A percentile compares a stretch with the other conserved stretches of the same genome.
Conservation (phyloP, 2,329 filamentous ascomycete genomes). For the Sarocladiaceae sp. region DNA sequence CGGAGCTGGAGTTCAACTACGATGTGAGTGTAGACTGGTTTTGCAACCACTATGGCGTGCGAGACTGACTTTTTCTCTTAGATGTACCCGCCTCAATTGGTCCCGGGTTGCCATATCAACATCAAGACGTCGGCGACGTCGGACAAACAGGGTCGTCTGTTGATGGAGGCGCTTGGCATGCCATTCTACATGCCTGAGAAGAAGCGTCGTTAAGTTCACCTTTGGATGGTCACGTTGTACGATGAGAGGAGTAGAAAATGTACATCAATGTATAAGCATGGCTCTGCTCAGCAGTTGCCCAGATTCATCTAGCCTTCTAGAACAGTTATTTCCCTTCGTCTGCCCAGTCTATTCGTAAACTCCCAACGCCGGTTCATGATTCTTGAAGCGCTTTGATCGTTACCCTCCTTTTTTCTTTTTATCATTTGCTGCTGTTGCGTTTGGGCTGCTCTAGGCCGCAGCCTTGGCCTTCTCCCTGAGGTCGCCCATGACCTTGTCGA, state of each 20-base stretch:
- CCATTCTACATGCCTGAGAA: conserved; percentile 59
- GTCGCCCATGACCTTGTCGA: conserved; percentile 66
- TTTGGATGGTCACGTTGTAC: conserved; percentile 8
- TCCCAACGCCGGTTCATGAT: conserved; percentile 7
- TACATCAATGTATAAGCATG: conserved; percentile 15
- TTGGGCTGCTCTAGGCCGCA: too few relatives aligned
- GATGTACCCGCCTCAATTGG: conserved; percentile 62
- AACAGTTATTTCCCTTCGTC: conserved; percentile 1
- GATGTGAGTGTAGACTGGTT: conserved; percentile 57
- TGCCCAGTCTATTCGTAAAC: neutral
- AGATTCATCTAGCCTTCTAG: neutral
- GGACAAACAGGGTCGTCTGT: conserved; percentile 74
- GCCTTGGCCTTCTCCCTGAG: conserved; percentile 49
- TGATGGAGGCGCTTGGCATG: conserved; percentile 43
- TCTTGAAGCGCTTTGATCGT: neutral
- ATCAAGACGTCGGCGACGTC: conserved; percentile 80
- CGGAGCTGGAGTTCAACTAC: conserved; percentile 91
- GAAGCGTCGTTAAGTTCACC: conserved; percentile 26
- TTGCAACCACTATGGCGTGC: neutral
- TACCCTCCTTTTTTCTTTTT: too few relatives aligned
- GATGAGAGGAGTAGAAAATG: conserved; percentile 8
- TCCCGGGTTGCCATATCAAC: conserved; percentile 78
- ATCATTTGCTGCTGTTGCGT: too few relatives aligned
- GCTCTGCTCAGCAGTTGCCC: conserved; percentile 14
- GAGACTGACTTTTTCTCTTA: conserved; percentile 21